Evolutionary conservation across 2,329 filamentous ascomycete species (phyloP).

Genomic region (Epichloe hybrida): DNA sequence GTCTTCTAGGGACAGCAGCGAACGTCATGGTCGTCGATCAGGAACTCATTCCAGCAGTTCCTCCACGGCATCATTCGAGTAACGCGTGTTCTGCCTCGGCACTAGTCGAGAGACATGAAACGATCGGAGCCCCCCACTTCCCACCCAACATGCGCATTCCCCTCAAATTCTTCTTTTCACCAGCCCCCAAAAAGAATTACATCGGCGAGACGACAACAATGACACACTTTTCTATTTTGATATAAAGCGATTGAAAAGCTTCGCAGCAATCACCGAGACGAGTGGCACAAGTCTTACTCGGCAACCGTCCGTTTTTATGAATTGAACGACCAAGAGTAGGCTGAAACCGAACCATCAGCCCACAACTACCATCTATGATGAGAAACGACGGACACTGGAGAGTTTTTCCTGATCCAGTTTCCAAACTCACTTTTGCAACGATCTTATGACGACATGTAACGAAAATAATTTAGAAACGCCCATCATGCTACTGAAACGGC

Average conservation of each 20-base stretch:
- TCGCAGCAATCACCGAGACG: slow-evolving; percentile 21
- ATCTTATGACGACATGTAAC: slow-evolving; percentile 15
- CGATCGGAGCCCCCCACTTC: neutral
- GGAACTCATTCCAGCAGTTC: slow-evolving; percentile 49
- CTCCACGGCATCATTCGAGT: slow-evolving; percentile 47
- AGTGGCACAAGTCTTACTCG: slow-evolving; percentile 13
- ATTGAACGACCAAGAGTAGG: slow-evolving; percentile 4
- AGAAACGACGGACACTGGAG: neutral
- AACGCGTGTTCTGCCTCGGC: slow-evolving; percentile 10
- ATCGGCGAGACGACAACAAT: neutral
- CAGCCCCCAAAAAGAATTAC: neutral
- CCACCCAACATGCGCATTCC: neutral
- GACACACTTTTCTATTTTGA: neutral
- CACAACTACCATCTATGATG: neutral
- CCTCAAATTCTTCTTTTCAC: neutral
- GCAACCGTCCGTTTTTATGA: slow-evolving; percentile 5
- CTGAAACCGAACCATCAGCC: neutral
- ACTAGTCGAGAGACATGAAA: slow-evolving; percentile 2
- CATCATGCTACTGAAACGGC: slow-evolving; percentile 3
- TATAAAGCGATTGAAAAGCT: slow-evolving; percentile 25
- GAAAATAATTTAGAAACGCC: slow-evolving; percentile 9
- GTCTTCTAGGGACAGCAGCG: slow-evolving; percentile 32
- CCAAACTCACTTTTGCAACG: slow-evolving; percentile 10
- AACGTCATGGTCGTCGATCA: slow-evolving; percentile 34
- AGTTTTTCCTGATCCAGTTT: slow-evolving; percentile 2